A percentile compares a stretch with the other conserved stretches of the same genome.
These are phyloP conservation scores for Phytopythium sindhum DNA, from an alignment of 352 stramenopile genomes.

Conservation along the genomic window DNA sequence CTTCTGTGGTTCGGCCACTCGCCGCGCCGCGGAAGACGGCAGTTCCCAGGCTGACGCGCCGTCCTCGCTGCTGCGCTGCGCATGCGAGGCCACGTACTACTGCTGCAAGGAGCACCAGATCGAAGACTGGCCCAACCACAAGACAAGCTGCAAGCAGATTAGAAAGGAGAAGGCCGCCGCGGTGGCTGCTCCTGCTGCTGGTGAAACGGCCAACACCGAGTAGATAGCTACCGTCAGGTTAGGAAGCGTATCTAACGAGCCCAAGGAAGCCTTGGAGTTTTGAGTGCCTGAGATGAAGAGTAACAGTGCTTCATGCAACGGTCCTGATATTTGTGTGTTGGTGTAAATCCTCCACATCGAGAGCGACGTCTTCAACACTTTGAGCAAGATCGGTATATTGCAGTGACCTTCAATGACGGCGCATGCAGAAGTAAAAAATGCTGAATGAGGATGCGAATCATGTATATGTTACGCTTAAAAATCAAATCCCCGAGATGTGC, in stretches of 20 bases:
- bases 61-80: constrained; percentile 51
- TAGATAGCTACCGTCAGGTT: background rate
- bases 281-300: background rate
- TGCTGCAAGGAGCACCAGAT: constrained; percentile 83
- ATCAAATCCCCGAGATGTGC: background rate
- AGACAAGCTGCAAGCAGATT: constrained; percentile 71
- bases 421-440: background rate
- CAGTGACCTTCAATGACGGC: background rate
- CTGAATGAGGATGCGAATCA: constrained; percentile 1
- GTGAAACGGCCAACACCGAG: background rate
- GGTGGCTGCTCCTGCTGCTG: background rate
- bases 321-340: no score
- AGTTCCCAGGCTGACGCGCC: constrained; percentile 7
- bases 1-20: constrained; percentile 52
- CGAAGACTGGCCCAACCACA: constrained; percentile 81
- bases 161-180: constrained; percentile 29
- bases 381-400: no score
- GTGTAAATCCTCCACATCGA: no score
- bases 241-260: background rate
- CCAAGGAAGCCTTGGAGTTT: background rate
- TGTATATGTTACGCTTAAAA: constrained; percentile 13
- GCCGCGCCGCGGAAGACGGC: constrained; percentile 9
- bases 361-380: no score
- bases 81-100: constrained; percentile 77
- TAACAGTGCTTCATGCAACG: no score